These are phyloP conservation scores for Trichophyton schoenleinii DNA, from an alignment of 2,329 filamentous ascomycete species.

Conservation along the genomic window DNA sequence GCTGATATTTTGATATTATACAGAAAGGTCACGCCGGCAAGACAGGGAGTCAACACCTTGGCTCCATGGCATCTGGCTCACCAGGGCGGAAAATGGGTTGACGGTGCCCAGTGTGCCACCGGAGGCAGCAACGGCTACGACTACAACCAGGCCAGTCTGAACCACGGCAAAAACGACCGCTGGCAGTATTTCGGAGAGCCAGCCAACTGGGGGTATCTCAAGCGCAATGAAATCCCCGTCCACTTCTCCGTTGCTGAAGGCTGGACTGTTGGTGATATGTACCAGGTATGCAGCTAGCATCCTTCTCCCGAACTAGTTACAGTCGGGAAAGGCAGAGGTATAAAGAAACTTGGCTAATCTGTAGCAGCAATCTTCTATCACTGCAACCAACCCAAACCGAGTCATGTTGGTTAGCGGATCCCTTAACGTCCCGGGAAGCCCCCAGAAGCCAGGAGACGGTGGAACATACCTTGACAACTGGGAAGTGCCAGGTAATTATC, in stretches of 20 bases:
- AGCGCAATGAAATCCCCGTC: constrained; percentile 41
- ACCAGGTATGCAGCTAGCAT: constrained; percentile 27
- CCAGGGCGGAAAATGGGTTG: constrained; percentile 37
- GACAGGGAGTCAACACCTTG: constrained; percentile 34
- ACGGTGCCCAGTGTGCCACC: constrained; percentile 44
- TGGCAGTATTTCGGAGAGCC: constrained; percentile 45
- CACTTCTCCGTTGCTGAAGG: constrained; percentile 44
- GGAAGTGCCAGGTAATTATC: constrained; percentile 33
- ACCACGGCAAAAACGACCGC: constrained; percentile 40
- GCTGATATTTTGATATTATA: not conserved
- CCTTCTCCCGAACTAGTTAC: too few relatives aligned
- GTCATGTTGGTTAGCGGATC: constrained; percentile 41
- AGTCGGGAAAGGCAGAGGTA: not conserved
- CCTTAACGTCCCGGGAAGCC: constrained; percentile 40
- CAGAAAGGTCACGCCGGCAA: constrained; percentile 29
- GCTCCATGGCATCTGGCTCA: constrained; percentile 46
- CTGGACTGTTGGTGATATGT: constrained; percentile 46
- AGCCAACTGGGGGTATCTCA: constrained; percentile 42
- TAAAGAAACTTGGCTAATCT: not conserved
- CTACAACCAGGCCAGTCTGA: constrained; percentile 41
- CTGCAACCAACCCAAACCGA: constrained; percentile 42
- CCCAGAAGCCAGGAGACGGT: constrained; percentile 32
- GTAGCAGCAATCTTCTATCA: constrained; percentile 37
- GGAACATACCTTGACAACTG: constrained; percentile 41
- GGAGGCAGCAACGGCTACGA: constrained; percentile 42